Conservation (phyloP, 2,329 filamentous ascomycete genomes). For the Aureobasidium lini region DNA sequence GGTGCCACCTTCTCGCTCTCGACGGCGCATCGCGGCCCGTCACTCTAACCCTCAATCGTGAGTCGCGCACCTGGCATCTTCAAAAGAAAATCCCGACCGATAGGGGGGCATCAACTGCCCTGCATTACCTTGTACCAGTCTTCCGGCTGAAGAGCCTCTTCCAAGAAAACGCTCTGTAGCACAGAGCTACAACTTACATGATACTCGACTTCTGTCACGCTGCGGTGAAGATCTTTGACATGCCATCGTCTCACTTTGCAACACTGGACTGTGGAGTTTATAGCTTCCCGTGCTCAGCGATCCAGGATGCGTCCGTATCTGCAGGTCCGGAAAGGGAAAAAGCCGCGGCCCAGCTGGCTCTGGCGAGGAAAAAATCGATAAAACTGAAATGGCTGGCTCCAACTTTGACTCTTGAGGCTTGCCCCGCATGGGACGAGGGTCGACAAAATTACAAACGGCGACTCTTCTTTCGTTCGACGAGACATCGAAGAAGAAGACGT, state of each 20-base stretch:
- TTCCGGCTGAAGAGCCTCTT: not conserved
- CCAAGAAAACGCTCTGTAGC: not conserved
- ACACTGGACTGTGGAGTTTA: not conserved
- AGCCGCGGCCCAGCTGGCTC: conserved; percentile 4
- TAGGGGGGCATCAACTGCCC: conserved; percentile 10
- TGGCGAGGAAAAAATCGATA: conserved; percentile 1
- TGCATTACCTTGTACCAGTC: conserved; percentile 10
- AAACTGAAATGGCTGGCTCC: not conserved
- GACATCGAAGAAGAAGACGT: not conserved
- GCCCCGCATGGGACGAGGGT: not conserved
- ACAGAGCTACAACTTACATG: not conserved
- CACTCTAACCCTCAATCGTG: not conserved
- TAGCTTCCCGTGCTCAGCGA: not conserved
- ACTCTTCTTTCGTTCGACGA: conserved; percentile 1
- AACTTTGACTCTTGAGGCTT: not conserved
- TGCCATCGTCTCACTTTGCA: not conserved
- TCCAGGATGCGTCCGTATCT: not conserved
- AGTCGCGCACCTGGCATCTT: not conserved
- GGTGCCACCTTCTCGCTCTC: not conserved
- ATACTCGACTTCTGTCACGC: not conserved
- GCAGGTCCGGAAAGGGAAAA: conserved; percentile 2
- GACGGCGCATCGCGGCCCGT: conserved; percentile 8
- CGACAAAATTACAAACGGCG: not conserved
- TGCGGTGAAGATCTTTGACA: not conserved
- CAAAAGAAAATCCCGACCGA: not conserved